These are phyloP conservation scores for Sporothrix protearum DNA, from an alignment of 2,329 filamentous ascomycete genomes.

Conservation along the genomic window DNA sequence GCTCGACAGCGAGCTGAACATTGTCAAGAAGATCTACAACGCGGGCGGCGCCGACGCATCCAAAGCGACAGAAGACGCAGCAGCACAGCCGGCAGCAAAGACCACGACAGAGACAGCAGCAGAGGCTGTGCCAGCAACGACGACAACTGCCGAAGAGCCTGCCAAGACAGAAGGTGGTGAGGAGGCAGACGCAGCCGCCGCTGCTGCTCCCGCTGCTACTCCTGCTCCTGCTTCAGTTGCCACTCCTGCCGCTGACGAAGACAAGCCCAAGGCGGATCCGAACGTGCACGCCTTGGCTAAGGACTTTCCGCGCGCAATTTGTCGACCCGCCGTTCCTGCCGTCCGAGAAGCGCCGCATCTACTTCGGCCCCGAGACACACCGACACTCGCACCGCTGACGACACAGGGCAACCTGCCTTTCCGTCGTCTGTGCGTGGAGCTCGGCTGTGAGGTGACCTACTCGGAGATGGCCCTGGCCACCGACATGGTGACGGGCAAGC, in stretches of 20 bases:
- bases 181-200: slow-evolving; percentile 31
- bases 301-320: slow-evolving; percentile 74
- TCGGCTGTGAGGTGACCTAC: slow-evolving; percentile 91
- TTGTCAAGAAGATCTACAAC: slow-evolving; percentile 48
- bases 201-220: background rate
- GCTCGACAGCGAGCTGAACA: slow-evolving; percentile 63
- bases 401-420: slow-evolving; percentile 97
- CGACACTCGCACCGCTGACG: slow-evolving; percentile 87
- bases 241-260: background rate
- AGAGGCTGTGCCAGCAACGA: slow-evolving; percentile 26
- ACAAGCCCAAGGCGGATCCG: slow-evolving; percentile 33
- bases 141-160: slow-evolving; percentile 30
- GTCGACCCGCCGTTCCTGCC: slow-evolving; percentile 83
- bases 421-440: slow-evolving; percentile 79
- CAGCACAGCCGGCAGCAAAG: background rate
- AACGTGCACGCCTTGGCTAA: slow-evolving; percentile 40
- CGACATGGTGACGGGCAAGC: slow-evolving; percentile 83
- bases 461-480: slow-evolving; percentile 97
- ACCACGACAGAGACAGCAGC: background rate
- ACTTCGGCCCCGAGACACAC: slow-evolving; percentile 96
- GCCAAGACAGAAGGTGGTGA: background rate
- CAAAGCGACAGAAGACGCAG: background rate
- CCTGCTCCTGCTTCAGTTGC: background rate
- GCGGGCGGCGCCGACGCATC: slow-evolving; percentile 31
- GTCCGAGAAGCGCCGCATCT: slow-evolving; percentile 89